Conservation (phyloP, 2,329 filamentous ascomycete species). For the Ceratocystiopsis minuta region DNA sequence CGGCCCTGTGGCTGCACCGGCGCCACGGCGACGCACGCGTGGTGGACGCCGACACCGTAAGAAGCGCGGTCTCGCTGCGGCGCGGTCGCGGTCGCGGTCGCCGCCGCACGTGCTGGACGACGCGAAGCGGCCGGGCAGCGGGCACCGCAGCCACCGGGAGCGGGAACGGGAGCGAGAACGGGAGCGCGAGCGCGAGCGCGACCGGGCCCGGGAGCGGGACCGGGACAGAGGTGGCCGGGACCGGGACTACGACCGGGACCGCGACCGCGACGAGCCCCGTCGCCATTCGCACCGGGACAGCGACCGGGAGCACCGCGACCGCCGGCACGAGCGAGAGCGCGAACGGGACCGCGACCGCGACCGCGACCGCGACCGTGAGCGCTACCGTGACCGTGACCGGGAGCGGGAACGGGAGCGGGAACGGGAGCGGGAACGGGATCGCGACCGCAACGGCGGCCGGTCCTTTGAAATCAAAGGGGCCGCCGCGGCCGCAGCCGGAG, state of each 20-base stretch:
- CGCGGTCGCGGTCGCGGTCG: background rate
- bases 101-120: background rate
- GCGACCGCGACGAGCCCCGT: background rate
- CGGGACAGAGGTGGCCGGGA: slow-evolving; percentile 1
- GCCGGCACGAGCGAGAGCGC: background rate
- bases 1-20: no score
- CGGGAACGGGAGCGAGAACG: background rate
- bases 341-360: slow-evolving; percentile 1
- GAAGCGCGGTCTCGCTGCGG: no score
- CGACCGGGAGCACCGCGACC: background rate
- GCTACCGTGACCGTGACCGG: slow-evolving; percentile 11
- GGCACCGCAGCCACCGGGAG: slow-evolving; percentile 5
- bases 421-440: slow-evolving; percentile 14
- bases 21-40: slow-evolving; percentile 4
- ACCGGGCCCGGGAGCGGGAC: background rate
- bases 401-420: slow-evolving; percentile 13
- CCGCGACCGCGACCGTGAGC: slow-evolving; percentile 7
- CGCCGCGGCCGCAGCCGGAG: slow-evolving; percentile 1
- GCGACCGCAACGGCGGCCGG: slow-evolving; percentile 12
- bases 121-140: slow-evolving; percentile 1
- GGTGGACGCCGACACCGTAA: no score
- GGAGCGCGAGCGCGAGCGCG: slow-evolving; percentile 1
- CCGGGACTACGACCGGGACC: slow-evolving; percentile 4
- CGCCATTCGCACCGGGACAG: slow-evolving; percentile 1
- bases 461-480: slow-evolving; percentile 22